phyloP scores from a whole-genome alignment of 1,139 yeast genomes.

The Blastobotrys petasosporus region DNA sequence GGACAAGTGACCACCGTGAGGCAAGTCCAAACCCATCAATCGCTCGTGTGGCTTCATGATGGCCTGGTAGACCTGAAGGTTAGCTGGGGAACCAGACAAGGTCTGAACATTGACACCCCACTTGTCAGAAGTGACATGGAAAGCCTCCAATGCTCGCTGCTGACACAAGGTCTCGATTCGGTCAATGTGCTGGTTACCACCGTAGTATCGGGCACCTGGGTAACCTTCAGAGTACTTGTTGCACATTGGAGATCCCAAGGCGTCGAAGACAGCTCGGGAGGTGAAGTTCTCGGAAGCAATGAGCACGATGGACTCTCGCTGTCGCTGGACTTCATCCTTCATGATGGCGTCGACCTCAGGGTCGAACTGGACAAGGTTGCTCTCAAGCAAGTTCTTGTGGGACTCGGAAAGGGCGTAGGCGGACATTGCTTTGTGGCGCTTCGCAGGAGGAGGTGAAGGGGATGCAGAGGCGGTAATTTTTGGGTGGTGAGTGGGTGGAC shows the following conservation, averaged over 20 bases:
- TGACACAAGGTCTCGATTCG: slow-evolving; percentile 86
- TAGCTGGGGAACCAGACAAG: slow-evolving; percentile 93
- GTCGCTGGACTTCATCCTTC: slow-evolving; percentile 70
- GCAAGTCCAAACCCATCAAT: slow-evolving; percentile 92
- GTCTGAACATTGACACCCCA: slow-evolving; percentile 98
- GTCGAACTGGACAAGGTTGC: slow-evolving; percentile 41
- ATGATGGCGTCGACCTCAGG: slow-evolving; percentile 82
- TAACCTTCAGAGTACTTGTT: slow-evolving; percentile 98
- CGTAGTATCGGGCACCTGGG: slow-evolving; percentile 96
- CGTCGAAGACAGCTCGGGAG: slow-evolving; percentile 88
- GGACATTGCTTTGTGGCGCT: slow-evolving; percentile 21
- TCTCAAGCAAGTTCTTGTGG: slow-evolving; percentile 33
- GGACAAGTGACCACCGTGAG: slow-evolving; percentile 95
- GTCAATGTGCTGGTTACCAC: slow-evolving; percentile 93
- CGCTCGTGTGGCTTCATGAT: slow-evolving; percentile 86
- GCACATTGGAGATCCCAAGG: slow-evolving; percentile 93
- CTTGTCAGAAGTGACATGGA: slow-evolving; percentile 61
- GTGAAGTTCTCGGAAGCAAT: slow-evolving; percentile 96
- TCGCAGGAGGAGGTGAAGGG: slow-evolving; percentile 3
- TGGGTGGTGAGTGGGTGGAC: no score
- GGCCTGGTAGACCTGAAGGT: slow-evolving; percentile 90
- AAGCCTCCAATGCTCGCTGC: slow-evolving; percentile 84
- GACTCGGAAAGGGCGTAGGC: slow-evolving; percentile 30
- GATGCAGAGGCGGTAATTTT: not conserved
- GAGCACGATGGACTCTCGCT: slow-evolving; percentile 81